Evolutionary conservation across 805 yeast species (phyloP), one percentile per base, ranked within the genome.

Genomic region (Yarrowia alimentaria): DNA sequence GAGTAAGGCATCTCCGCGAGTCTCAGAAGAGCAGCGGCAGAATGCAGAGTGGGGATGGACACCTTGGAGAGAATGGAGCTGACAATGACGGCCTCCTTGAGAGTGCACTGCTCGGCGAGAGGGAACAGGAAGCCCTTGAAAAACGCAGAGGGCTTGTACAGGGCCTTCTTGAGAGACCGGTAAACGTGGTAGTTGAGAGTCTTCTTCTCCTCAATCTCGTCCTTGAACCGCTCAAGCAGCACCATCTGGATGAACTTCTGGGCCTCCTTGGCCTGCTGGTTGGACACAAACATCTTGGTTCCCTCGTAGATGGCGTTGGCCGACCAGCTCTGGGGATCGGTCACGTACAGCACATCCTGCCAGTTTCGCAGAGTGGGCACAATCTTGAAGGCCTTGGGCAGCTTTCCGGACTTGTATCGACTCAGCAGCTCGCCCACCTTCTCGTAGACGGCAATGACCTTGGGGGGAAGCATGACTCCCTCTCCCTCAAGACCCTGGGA

Each of bases 101-200:
- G 82, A 4, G 95, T 76, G 67, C 98, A 90, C 22, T 63, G 57
- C 61, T 88, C 94, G 13, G 89, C 85, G 53, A 93, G 72, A 18
- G 97, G 98, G 64, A 93, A 86, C 54, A 93, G 71, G 62, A 93
- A 89, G 1, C 99, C 99, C 68, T 89, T 91, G 77, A 91, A 93
- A 63, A 91, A 93, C 9, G 99, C 99, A 51, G 93, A 89, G 22
- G 99, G 99, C 67, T 93, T 93, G 73, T 93, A 93, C 51, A 94
- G 75, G 0, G 97, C 79, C 70, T 93, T 93, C 68, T 90, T 91
- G 59, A 93, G 70, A 0, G 99, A 81, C 61, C 96, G 79, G 67
- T 93, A 93, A 32, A 93, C 73, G 64, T 93, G 99, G 64, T 93
- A 91, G 68, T 94, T 91, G 57, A 93, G 75, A 78, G 79, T 67